Evolutionary conservation across 176 grass and related monocot species (phyloP).

Genomic region (Aegilops bicornis): DNA sequence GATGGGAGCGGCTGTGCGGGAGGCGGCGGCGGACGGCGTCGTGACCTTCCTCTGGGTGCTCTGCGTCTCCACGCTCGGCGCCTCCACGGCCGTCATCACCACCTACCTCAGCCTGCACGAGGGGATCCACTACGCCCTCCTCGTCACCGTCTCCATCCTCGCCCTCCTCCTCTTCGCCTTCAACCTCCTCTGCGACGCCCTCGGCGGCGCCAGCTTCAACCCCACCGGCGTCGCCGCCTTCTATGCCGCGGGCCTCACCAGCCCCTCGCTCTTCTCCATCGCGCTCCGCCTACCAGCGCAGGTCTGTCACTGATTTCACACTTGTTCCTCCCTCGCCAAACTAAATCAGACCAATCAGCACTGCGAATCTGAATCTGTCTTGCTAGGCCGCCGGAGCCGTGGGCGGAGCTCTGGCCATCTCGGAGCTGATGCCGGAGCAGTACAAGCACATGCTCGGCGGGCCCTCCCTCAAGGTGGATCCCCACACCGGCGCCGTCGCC

Average conservation of each 20-base stretch:
- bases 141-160: slow-evolving; percentile 52
- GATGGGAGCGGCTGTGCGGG: slow-evolving; percentile 43
- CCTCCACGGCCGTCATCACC: slow-evolving; percentile 39
- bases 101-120: slow-evolving; percentile 43
- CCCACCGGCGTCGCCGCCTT: slow-evolving; percentile 64
- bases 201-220: slow-evolving; percentile 70
- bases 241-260: slow-evolving; percentile 60
- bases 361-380: background rate
- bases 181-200: slow-evolving; percentile 43
- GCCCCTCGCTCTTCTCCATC: slow-evolving; percentile 53
- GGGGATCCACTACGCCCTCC: slow-evolving; percentile 21
- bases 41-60: slow-evolving; percentile 78
- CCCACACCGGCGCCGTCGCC: slow-evolving; percentile 57
- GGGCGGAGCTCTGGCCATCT: slow-evolving; percentile 58
- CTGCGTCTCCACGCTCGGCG: slow-evolving; percentile 49
- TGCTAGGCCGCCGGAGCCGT: slow-evolving; percentile 64
- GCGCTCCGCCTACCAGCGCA: slow-evolving; percentile 75
- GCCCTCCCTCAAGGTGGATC: slow-evolving; percentile 63
- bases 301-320: slow-evolving; percentile 35
- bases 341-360: background rate
- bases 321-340: background rate
- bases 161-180: slow-evolving; percentile 51
- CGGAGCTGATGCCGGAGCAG: slow-evolving; percentile 53
- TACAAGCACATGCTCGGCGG: slow-evolving; percentile 63
- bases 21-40: slow-evolving; percentile 46